A percentile compares a stretch with the other conserved stretches of the same genome.
Conservation (phyloP, 495 filamentous ascomycete genomes). For the Tetracladium marchalianum region DNA sequence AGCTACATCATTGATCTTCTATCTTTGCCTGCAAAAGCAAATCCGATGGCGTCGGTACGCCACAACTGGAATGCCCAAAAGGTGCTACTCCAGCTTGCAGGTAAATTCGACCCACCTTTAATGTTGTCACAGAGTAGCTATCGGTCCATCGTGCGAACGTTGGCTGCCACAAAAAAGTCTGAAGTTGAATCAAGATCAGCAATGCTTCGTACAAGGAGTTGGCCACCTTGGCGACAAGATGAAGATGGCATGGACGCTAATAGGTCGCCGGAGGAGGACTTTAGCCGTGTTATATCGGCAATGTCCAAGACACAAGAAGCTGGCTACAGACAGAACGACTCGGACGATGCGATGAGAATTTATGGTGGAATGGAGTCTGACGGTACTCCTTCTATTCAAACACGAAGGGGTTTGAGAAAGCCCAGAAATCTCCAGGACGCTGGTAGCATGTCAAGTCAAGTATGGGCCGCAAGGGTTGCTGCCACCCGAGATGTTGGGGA, state of each 20-base stretch:
- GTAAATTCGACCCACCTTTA: constrained; percentile 12
- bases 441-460: not conserved
- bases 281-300: constrained; percentile 13
- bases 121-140: constrained; percentile 14
- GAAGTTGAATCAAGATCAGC: constrained; percentile 11
- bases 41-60: constrained; percentile 16
- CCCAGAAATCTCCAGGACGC: not conserved
- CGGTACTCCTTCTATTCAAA: constrained; percentile 21
- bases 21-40: constrained; percentile 9
- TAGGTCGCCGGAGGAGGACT: constrained; percentile 14
- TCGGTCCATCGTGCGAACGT: constrained; percentile 10
- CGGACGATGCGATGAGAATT: constrained; percentile 11
- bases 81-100: constrained; percentile 10
- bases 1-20: constrained; percentile 11
- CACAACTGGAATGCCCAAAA: constrained; percentile 19
- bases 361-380: constrained; percentile 17
- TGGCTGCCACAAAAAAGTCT: constrained; percentile 16
- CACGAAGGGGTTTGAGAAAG: constrained; percentile 2
- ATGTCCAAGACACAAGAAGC: constrained; percentile 7
- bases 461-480: constrained; percentile 18
- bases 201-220: constrained; percentile 9
- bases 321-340: constrained; percentile 5
- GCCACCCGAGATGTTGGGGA: constrained; percentile 19
- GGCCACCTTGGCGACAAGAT: constrained; percentile 21
- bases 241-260: constrained; percentile 22